These are phyloP conservation scores for Leersia perrieri DNA, from an alignment of 176 grass and related monocot genomes.

Conservation along the genomic window DNA sequence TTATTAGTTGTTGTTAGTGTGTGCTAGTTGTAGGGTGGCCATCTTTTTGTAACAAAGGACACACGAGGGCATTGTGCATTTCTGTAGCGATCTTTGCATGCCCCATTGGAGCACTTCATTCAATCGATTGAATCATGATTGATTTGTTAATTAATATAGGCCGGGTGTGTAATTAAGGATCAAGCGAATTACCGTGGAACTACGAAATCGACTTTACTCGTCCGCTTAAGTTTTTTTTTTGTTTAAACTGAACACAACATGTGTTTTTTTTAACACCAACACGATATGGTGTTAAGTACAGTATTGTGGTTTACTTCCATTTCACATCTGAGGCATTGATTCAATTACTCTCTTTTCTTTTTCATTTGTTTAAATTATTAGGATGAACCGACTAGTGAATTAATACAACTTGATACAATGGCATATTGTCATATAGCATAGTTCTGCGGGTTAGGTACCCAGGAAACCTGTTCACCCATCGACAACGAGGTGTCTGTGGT, in stretches of 20 bases:
- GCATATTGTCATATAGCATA: not conserved
- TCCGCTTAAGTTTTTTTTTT: not conserved
- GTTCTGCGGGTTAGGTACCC: too few relatives aligned
- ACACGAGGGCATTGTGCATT: slow-evolving; percentile 42
- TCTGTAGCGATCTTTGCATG: not conserved
- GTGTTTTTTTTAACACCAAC: too few relatives aligned
- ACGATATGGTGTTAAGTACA: too few relatives aligned
- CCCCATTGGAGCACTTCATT: slow-evolving; percentile 29
- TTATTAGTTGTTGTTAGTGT: not conserved
- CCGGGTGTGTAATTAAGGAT: not conserved
- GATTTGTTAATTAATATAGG: slow-evolving; percentile 6
- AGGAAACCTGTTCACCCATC: too few relatives aligned
- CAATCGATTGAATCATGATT: not conserved
- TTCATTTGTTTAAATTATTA: too few relatives aligned
- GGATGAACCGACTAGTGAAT: too few relatives aligned
- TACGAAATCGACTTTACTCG: not conserved
- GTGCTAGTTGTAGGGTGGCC: not conserved
- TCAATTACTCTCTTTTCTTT: too few relatives aligned
- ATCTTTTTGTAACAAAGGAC: not conserved
- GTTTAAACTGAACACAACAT: not conserved
- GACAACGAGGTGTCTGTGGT: too few relatives aligned
- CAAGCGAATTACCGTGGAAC: not conserved
- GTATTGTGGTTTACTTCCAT: too few relatives aligned
- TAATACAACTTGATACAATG: too few relatives aligned
- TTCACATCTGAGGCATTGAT: too few relatives aligned